Evolutionary conservation across 2,329 filamentous ascomycete genomes (phyloP), one percentile per base, ranked within the genome.

Genomic region (Pseudonectria buxi): DNA sequence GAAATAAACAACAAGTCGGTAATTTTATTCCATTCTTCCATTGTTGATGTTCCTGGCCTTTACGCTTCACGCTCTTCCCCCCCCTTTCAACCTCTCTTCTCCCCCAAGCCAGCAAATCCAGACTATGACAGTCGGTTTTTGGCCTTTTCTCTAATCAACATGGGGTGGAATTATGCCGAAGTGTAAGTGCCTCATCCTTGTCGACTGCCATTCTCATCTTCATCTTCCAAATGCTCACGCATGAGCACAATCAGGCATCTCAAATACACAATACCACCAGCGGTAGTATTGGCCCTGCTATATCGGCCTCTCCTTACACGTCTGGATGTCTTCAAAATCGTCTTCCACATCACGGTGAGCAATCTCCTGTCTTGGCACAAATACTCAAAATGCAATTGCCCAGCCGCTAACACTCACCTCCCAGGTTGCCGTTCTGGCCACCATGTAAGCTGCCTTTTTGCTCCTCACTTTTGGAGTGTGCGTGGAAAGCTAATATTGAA

Each of bases 361-460:
- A 22, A 22, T 22, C 18, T 22, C 5, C 18, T 9, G 9, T 22
- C 18, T 22, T 22, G 18, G 18, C 18, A 22, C 5, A 6, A 22
- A 9, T 5, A 9, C 18, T 9, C 18, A 22, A 22, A 6, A 22
- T 6, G 1, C 1, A 1, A 1, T 0, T 6, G 4, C 0, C 11
- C 1, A 4, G 7, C 4, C 9, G 7, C 9, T 27, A 13, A 35
- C 37, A 37, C 36, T 13, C 18, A 22, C 24, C 3, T 30, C 2
- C 11, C 2, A 49, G 47, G 30, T 45, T 44, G 81, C 82, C 14
- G 76, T 87, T 31, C 50, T 69, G 16, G 74, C 81, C 4, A 86
- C 83, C 0, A 77, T 81, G 44, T 47, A 39, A 33, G 44, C 34
- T 2, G 3, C 15, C 9, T 6, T 22, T 22, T 22, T n/a, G n/a